phyloP scores from a whole-genome alignment of 108 stramenopile species.

The Parietichytrium sp. region DNA sequence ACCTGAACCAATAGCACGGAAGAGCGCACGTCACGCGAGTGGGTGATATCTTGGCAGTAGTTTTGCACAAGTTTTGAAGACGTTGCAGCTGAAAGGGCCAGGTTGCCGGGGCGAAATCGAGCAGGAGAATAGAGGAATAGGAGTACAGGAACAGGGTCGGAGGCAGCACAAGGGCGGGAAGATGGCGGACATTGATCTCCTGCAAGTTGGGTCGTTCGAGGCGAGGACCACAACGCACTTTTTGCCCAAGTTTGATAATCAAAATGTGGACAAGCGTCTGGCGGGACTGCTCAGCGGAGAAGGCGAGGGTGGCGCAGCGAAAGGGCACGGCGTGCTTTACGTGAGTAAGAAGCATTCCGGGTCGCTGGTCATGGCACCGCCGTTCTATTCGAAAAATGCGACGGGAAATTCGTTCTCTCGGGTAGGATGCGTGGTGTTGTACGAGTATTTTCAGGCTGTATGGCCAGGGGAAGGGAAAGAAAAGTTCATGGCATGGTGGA shows the following conservation, averaged over 20 bases:
- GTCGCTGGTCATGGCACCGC: constrained; percentile 36
- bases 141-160: too few species aligned
- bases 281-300: not conserved
- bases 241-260: constrained; percentile 36
- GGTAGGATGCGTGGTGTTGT: constrained; percentile 32
- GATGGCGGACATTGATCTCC: too few species aligned
- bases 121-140: too few species aligned
- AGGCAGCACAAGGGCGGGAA: too few species aligned
- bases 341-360: constrained; percentile 27
- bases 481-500: constrained; percentile 24
- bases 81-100: too few species aligned
- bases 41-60: too few species aligned
- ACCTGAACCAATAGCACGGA: too few species aligned
- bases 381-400: constrained; percentile 25
- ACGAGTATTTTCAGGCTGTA: constrained; percentile 9
- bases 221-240: constrained; percentile 26
- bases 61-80: too few species aligned
- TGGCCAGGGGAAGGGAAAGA: not conserved
- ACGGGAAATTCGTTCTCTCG: constrained; percentile 28
- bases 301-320: not conserved
- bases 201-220: too few species aligned
- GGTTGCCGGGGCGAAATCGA: too few species aligned
- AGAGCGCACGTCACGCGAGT: too few species aligned
- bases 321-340: too few species aligned
- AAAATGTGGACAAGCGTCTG: constrained; percentile 4